Conservation (phyloP, 306 rosid genomes). For the Arachis hypogaea region DNA sequence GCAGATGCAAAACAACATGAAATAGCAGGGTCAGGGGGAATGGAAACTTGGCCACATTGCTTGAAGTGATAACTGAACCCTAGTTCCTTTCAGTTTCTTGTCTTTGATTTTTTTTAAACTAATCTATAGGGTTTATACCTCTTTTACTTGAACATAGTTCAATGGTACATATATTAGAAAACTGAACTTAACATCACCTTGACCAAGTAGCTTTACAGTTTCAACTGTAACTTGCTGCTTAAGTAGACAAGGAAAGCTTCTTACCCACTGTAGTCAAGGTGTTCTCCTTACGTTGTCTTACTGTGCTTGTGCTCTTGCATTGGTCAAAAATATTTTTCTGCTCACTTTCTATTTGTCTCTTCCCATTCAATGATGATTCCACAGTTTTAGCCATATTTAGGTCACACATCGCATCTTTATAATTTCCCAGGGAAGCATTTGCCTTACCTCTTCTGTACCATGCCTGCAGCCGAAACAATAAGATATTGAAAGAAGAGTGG, state of each 20-base stretch:
- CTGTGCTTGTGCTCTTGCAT: conserved; percentile 38
- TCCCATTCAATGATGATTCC: conserved; percentile 65
- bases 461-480: conserved; percentile 54
- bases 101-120: conserved; percentile 14
- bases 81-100: conserved; percentile 9
- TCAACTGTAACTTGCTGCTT: conserved; percentile 21
- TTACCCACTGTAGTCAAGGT: conserved; percentile 54
- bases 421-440: conserved; percentile 62
- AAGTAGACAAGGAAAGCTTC: conserved; percentile 43
- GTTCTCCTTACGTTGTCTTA: conserved; percentile 42
- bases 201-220: conserved; percentile 26
- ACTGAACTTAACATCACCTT: conserved; percentile 15
- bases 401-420: conserved; percentile 69
- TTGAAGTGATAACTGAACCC: conserved; percentile 20
- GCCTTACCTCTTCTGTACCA: conserved; percentile 88
- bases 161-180: conserved; percentile 27
- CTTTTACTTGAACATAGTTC: conserved; percentile 23
- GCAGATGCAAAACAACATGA: conserved; percentile 21
- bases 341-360: conserved; percentile 72
- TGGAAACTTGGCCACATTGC: background rate
- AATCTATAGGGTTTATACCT: conserved; percentile 3
- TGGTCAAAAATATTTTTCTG: conserved; percentile 54
- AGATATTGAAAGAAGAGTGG: conserved; percentile 22
- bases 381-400: conserved; percentile 62
- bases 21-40: conserved; percentile 3